Base-by-base conservation (phyloP, 1,284 basidiomycete species). In the Ustilago cynodontis region DNA sequence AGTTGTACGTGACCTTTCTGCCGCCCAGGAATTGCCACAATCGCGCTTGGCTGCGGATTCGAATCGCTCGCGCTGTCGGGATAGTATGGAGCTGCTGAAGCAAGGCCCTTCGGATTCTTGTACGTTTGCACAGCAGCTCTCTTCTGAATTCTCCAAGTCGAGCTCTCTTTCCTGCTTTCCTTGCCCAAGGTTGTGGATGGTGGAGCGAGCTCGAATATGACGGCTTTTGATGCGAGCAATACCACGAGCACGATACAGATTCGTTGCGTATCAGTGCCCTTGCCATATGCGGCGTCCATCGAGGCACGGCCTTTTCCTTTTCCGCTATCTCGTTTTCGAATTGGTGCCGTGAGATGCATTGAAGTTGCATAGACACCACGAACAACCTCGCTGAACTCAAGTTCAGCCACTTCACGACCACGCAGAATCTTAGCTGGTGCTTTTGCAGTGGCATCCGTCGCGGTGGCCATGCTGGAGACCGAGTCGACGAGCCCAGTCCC, bases 1-100 rank as follows among this genome's bases (percentile, higher is more conserved):
- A 82, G 64, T 66, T 83, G 82, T 3, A 83, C 78, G 41, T 82
- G 82, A 0, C 82, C 82, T 49, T 72, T 75, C 39, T 83, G 81
- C 14, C 79, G 63, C 4, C 82, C 82, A 2, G 81, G 72, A 5
- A 83, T 26, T 6, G 79, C 79, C 20, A 82, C 64, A 9, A 83
- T 63, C 0, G 54, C 71, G 39, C 51, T 57, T 3, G 41, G 26
- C 2, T 54, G 59, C 31, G 29, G 52, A 18, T n/a, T 20, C 29
- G 1, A 5, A 11, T 5, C 43, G 47, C n/a, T 26, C 31, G 4
- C 39, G 16, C 9, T 33, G 53, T n/a, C 41, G 3, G 20, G 41
- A 47, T 59, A 62, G 37, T 62, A 45, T 3, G 64, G 63, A 2
- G 75, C 70, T 1, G 73, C 64, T 0, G 78, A 71, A 1, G 64